Evolutionary conservation across 495 filamentous ascomycete species (phyloP), one percentile per base, ranked within the genome.

Genomic region (Trichoderma reesei): DNA sequence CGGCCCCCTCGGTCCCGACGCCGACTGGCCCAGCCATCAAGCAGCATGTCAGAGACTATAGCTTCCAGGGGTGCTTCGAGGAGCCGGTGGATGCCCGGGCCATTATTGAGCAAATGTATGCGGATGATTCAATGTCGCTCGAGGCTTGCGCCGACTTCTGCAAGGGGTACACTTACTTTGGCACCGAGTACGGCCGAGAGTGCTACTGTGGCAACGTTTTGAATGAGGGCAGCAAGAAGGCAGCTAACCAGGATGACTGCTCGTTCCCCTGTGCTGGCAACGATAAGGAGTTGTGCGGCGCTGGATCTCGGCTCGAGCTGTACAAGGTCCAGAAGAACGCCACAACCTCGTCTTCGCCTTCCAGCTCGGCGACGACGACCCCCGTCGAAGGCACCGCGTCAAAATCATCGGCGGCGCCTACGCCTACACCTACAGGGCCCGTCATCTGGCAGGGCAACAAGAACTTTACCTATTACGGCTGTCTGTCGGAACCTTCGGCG

Each of bases 201-300:
- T 75, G 73, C 67, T 74, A 74, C 60, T 77, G 75, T 48, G 75
- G 75, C 26, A 71, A 77, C 56, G 56, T 65, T 8, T 64, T 74
- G 37, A 62, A 67, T 8, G 33, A 67, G 14, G 64, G 61, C 16
- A 73, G 65, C 56, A 66, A 63, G 10, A 44, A 67, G 1, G 65
- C 68, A 38, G 10, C 69, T 0, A 63, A 51, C 18, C 54, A 69
- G 1, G 44, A 44, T 8, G 76, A 76, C 26, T 76, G 71, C 62
- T 68, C 65, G 64, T 70, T 69, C 61, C 67, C 69, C 31, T 74
- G 71, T 39, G 65, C 65, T 38, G 74, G 72, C 10, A 68, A 72
- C 54, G 34, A 44, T 10, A 63, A 61, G 3, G 64, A 68, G 56
- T 65, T 61, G 34, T 72, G 71, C 56, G 71, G 71, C 42, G 66